Percentiles rank a stretch among this genome's conserved stretches.
Evolutionary conservation across 1,284 basidiomycete species (phyloP).

Genomic region (Ceratobasidium sp.): DNA sequence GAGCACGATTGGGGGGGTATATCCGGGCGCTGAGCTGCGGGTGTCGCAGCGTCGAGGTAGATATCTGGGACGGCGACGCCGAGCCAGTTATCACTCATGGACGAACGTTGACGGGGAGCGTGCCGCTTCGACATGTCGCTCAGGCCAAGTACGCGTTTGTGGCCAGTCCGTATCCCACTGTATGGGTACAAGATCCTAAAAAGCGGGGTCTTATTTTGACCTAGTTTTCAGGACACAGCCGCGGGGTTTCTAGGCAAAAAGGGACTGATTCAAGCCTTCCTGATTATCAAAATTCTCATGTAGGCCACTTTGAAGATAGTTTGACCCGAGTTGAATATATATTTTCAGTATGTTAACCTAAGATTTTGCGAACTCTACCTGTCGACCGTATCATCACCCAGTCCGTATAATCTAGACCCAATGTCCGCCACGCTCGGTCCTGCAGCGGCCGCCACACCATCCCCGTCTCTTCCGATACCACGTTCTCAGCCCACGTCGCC

Average conservation of each 20-base stretch:
- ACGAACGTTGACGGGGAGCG: conserved; percentile 28
- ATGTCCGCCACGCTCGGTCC: conserved; percentile 4
- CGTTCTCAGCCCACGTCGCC: conserved; percentile 3
- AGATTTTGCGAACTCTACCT: conserved; percentile 20
- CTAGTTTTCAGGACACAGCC: too few species aligned
- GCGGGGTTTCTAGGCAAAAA: too few species aligned
- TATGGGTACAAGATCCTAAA: too few species aligned
- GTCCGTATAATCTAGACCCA: conserved; percentile 6
- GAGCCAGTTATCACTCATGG: conserved; percentile 31
- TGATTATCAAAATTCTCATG: too few species aligned
- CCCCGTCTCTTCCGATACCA: background rate
- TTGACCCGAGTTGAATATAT: too few species aligned
- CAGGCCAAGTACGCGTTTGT: conserved; percentile 95
- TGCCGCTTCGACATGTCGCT: conserved; percentile 29
- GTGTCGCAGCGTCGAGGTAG: conserved; percentile 96
- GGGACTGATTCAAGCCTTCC: too few species aligned
- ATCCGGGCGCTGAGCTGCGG: conserved; percentile 91
- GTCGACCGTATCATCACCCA: background rate
- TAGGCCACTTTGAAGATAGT: too few species aligned
- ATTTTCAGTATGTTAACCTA: too few species aligned
- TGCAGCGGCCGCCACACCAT: background rate
- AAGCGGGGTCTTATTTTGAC: too few species aligned
- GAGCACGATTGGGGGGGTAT: conserved; percentile 95
- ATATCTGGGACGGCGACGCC: conserved; percentile 68
- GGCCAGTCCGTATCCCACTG: conserved; percentile 93